A percentile compares a stretch with the other conserved stretches of the same genome.
These are phyloP conservation scores for Backusella parvicylindrica DNA, from an alignment of 192 early-diverging fungal genomes.

Conservation along the genomic window DNA sequence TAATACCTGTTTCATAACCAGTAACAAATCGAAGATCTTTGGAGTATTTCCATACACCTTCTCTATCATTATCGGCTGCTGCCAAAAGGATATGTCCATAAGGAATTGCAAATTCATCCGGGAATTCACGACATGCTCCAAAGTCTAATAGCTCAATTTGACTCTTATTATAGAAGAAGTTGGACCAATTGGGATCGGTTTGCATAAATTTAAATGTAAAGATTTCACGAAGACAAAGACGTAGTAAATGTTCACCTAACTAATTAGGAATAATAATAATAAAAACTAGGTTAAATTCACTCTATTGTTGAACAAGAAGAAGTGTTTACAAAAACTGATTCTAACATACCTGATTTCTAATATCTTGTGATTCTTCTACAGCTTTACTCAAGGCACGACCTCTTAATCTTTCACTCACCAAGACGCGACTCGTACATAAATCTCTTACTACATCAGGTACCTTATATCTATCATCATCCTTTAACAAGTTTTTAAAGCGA, in stretches of 20 bases:
- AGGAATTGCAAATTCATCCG: constrained; percentile 63
- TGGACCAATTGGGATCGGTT: constrained; percentile 99
- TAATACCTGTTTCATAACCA: constrained; percentile 84
- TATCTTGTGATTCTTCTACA: constrained; percentile 53
- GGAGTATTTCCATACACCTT: constrained; percentile 73
- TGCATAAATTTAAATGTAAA: constrained; percentile 97
- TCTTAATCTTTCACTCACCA: constrained; percentile 76
- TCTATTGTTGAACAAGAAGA: no score
- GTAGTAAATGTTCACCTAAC: constrained; percentile 73
- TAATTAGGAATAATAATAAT: constrained; percentile 38
- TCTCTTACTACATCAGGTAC: constrained; percentile 76
- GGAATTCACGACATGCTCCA: constrained; percentile 86
- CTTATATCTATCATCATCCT: constrained; percentile 52
- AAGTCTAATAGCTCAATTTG: constrained; percentile 92
- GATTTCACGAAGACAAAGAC: constrained; percentile 84
- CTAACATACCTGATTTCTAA: constrained; percentile 49
- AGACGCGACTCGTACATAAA: constrained; percentile 65
- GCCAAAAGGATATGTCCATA: constrained; percentile 77
- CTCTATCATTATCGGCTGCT: constrained; percentile 68
- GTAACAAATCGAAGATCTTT: constrained; percentile 88
- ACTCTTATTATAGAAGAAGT: constrained; percentile 85
- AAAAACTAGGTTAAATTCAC: neutral
- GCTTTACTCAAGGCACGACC: constrained; percentile 70
- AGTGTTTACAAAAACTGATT: no score
- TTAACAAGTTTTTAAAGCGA: constrained; percentile 64